These are phyloP conservation scores for Globisporangium takayamanum DNA, from an alignment of 352 stramenopile genomes.

Conservation along the genomic window DNA sequence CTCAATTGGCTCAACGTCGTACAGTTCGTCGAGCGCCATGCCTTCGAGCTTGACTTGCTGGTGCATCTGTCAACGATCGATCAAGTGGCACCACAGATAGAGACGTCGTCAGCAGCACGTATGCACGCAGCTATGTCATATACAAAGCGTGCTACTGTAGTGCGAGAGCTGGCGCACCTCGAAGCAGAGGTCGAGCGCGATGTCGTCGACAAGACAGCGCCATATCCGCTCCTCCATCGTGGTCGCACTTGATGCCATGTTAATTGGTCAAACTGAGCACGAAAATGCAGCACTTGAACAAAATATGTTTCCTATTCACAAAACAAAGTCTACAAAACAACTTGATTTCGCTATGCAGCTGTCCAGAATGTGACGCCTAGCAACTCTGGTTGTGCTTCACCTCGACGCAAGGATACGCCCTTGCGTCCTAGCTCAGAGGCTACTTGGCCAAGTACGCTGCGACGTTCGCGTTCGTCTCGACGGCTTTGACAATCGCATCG, in stretches of 20 bases:
- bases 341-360: not conserved
- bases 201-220: constrained; percentile 48
- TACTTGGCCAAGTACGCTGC: constrained; percentile 29
- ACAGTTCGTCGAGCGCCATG: constrained; percentile 64
- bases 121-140: no score
- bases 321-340: not conserved
- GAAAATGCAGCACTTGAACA: not conserved
- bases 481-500: constrained; percentile 16
- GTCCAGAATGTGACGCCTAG: no score
- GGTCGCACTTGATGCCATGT: not conserved
- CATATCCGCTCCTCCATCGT: constrained; percentile 39
- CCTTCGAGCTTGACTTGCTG: constrained; percentile 47
- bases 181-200: constrained; percentile 64
- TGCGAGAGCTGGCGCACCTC: constrained; percentile 23
- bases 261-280: not conserved
- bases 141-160: no score
- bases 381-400: no score
- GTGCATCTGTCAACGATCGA: constrained; percentile 36
- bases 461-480: constrained; percentile 30
- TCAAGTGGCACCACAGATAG: not conserved
- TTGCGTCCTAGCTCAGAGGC: no score
- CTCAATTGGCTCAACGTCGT: constrained; percentile 60
- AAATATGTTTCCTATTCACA: not conserved
- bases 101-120: not conserved
- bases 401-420: no score